These are phyloP conservation scores for Boletellus ananiceps DNA, from an alignment of 768 basidiomycete genomes.

Conservation along the genomic window DNA sequence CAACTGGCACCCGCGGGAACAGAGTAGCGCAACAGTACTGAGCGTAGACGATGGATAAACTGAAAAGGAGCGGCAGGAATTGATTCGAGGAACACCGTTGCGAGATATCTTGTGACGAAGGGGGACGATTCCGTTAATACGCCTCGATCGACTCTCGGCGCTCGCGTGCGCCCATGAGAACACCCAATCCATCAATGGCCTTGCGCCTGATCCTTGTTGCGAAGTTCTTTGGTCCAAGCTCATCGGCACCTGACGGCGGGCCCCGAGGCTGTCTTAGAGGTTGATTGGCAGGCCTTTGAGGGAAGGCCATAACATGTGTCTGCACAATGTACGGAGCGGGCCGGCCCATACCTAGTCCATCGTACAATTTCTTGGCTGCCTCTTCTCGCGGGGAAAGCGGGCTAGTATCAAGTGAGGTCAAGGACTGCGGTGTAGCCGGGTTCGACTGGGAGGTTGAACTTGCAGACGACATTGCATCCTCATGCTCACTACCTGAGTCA, in stretches of 20 bases:
- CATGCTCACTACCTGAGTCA: slow-evolving; percentile 52
- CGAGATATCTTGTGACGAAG: slow-evolving; percentile 7
- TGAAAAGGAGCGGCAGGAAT: slow-evolving; percentile 20
- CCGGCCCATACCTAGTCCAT: slow-evolving; percentile 82
- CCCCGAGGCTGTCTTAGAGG: slow-evolving; percentile 84
- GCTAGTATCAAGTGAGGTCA: slow-evolving; percentile 47
- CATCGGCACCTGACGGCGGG: slow-evolving; percentile 82
- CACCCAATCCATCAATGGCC: slow-evolving; percentile 77
- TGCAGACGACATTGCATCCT: slow-evolving; percentile 52
- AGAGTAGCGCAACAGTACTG: slow-evolving; percentile 13
- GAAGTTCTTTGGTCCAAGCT: slow-evolving; percentile 86
- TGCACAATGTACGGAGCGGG: slow-evolving; percentile 40
- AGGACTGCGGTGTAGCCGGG: slow-evolving; percentile 71
- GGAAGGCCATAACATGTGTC: slow-evolving; percentile 25
- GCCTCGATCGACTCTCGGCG: slow-evolving; percentile 71
- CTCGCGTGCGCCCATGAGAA: slow-evolving; percentile 78
- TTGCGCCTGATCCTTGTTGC: slow-evolving; percentile 79
- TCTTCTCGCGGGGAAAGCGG: slow-evolving; percentile 84
- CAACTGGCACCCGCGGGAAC: slow-evolving; percentile 7
- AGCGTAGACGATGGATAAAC: slow-evolving; percentile 7
- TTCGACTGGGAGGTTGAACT: slow-evolving; percentile 63
- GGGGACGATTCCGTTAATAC: slow-evolving; percentile 36
- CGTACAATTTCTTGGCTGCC: slow-evolving; percentile 80
- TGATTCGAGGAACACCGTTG: slow-evolving; percentile 8
- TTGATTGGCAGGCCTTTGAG: slow-evolving; percentile 59